Conservation (phyloP, 2,329 filamentous ascomycete genomes). For the Westerdykella aurantiaca region DNA sequence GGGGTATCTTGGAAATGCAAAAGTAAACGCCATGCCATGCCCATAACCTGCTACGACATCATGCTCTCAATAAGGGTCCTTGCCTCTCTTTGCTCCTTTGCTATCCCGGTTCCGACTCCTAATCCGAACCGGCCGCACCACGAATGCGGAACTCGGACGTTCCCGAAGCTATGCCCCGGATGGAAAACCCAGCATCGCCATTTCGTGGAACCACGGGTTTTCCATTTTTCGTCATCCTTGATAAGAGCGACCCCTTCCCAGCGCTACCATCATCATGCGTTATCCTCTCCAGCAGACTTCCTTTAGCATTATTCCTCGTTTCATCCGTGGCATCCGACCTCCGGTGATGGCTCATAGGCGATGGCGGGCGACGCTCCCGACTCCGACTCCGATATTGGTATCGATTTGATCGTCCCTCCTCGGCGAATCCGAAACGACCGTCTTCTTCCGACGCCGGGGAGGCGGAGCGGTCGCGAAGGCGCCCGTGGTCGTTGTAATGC, state of each 20-base stretch:
- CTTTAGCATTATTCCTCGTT: slow-evolving; percentile 14
- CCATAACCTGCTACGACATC: too few species aligned
- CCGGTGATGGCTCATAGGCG: slow-evolving; percentile 41
- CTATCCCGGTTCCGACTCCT: too few species aligned
- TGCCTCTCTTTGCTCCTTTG: too few species aligned
- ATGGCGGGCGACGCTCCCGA: slow-evolving; percentile 20
- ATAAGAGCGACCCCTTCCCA: not conserved
- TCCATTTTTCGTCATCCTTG: not conserved
- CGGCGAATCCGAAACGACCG: slow-evolving; percentile 44
- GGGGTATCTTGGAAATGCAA: too few species aligned
- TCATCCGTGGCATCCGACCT: slow-evolving; percentile 41
- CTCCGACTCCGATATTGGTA: too few species aligned
- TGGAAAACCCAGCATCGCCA: slow-evolving; percentile 19
- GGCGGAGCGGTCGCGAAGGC: slow-evolving; percentile 55
- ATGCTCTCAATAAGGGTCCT: too few species aligned
- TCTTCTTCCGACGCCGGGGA: slow-evolving; percentile 48
- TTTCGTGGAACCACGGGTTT: not conserved
- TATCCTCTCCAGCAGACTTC: slow-evolving; percentile 17
- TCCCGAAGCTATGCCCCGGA: slow-evolving; percentile 24
- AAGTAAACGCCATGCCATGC: too few species aligned
- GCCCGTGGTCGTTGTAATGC: slow-evolving; percentile 29
- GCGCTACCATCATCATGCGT: slow-evolving; percentile 8
- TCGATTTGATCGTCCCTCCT: slow-evolving; percentile 21
- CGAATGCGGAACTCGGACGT: too few species aligned
- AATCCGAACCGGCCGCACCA: too few species aligned